Conservation (phyloP, 106 monocot species). For the Dendrobium nobile region DNA sequence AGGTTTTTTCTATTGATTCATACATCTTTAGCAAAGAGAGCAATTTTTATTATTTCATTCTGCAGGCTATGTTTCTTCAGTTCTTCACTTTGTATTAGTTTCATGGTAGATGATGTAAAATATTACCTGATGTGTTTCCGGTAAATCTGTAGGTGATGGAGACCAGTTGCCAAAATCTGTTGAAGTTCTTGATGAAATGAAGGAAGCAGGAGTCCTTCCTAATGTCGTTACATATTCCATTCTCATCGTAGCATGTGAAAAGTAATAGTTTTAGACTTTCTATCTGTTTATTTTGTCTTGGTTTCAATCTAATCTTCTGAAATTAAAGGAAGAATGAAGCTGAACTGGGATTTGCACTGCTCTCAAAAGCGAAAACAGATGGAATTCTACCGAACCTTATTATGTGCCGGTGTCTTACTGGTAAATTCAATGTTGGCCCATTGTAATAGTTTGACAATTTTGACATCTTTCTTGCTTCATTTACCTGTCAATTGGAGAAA, state of each 20-base stretch:
- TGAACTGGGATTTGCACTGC: slow-evolving; percentile 55
- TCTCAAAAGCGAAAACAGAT: slow-evolving; percentile 58
- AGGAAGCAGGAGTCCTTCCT: slow-evolving; percentile 55
- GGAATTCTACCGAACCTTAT: slow-evolving; percentile 53
- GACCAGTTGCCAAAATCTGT: slow-evolving; percentile 57
- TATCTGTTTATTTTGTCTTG: slow-evolving; percentile 4
- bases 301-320: slow-evolving; percentile 17
- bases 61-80: background rate
- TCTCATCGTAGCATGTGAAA: slow-evolving; percentile 91
- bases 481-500: background rate
- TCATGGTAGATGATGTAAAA: background rate
- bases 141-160: slow-evolving; percentile 61
- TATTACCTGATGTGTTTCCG: no score
- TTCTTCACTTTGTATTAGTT: background rate
- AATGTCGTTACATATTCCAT: slow-evolving; percentile 76
- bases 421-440: slow-evolving; percentile 18
- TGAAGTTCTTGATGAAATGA: slow-evolving; percentile 78
- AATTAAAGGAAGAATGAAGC: slow-evolving; percentile 68
- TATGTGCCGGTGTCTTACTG: slow-evolving; percentile 71
- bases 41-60: background rate
- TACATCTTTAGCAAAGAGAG: background rate
- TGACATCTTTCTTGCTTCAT: background rate
- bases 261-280: slow-evolving; percentile 32
- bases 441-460: background rate
- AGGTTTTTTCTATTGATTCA: background rate